Percentiles rank a stretch among this genome's conserved stretches.
phyloP scores from a whole-genome alignment of 2,329 filamentous ascomycete genomes.

The Beauveria asiatica region DNA sequence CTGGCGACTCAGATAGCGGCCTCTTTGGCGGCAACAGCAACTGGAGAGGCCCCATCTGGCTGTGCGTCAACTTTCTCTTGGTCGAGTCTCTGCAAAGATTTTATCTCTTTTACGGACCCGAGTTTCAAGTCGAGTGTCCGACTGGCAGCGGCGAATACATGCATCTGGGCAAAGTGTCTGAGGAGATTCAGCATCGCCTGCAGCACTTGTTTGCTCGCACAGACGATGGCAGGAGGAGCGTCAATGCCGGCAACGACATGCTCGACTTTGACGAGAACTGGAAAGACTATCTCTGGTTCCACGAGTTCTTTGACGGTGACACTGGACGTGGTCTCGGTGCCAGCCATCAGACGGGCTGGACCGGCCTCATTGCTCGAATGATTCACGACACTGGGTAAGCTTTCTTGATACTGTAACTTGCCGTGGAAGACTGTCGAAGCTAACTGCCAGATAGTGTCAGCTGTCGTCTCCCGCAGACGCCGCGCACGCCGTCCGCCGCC shows the following conservation, averaged over 20 bases:
- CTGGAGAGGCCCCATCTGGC: slow-evolving; percentile 93
- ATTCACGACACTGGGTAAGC: slow-evolving; percentile 94
- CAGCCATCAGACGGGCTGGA: slow-evolving; percentile 95
- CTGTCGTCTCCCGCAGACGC: slow-evolving; percentile 87
- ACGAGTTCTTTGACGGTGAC: slow-evolving; percentile 96
- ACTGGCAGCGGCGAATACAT: slow-evolving; percentile 89
- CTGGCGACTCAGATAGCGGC: slow-evolving; percentile 92
- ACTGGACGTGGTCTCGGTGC: slow-evolving; percentile 81
- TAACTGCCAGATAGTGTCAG: slow-evolving; percentile 56
- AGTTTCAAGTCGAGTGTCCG: slow-evolving; percentile 85
- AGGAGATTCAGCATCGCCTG: slow-evolving; percentile 89
- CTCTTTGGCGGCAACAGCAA: slow-evolving; percentile 97
- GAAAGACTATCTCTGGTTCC: slow-evolving; percentile 82
- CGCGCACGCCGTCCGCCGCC: slow-evolving; percentile 72
- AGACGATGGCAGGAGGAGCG: slow-evolving; percentile 78
- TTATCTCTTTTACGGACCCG: slow-evolving; percentile 89
- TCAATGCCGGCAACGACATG: slow-evolving; percentile 76
- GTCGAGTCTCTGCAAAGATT: slow-evolving; percentile 92
- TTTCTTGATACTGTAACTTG: not conserved
- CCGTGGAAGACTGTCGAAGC: slow-evolving; percentile 15
- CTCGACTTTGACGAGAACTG: slow-evolving; percentile 89
- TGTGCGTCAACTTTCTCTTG: slow-evolving; percentile 90
- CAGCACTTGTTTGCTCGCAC: slow-evolving; percentile 83
- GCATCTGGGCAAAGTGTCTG: slow-evolving; percentile 90
- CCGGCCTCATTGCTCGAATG: slow-evolving; percentile 88